phyloP scores from a whole-genome alignment of 768 basidiomycete genomes.

The Arthromyces matolae region DNA sequence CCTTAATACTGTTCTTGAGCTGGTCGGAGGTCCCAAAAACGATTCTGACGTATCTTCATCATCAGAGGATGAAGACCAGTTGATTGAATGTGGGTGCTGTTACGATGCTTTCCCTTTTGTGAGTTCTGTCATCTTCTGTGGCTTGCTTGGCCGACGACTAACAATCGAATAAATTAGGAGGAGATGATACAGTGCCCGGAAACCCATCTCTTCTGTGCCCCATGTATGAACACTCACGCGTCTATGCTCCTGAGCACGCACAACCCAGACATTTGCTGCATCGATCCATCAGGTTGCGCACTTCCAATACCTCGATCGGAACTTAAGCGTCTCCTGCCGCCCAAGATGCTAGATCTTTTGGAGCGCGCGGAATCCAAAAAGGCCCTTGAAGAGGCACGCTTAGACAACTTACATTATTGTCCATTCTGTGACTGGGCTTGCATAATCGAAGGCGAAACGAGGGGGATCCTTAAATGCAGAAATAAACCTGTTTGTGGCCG shows the following conservation, averaged over 20 bases:
- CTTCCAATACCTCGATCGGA: constrained; percentile 65
- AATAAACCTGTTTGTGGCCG: constrained; percentile 67
- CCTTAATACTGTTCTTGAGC: constrained; percentile 59
- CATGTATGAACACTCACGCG: constrained; percentile 68
- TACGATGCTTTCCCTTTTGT: constrained; percentile 72
- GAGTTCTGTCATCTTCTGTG: constrained; percentile 24
- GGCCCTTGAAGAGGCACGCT: constrained; percentile 71
- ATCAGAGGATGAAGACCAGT: constrained; percentile 29
- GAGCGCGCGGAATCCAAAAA: constrained; percentile 71
- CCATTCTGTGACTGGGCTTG: constrained; percentile 88
- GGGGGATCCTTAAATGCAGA: constrained; percentile 55
- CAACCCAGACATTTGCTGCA: constrained; percentile 63
- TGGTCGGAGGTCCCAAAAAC: constrained; percentile 32
- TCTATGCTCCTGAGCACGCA: constrained; percentile 64
- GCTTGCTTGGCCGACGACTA: not conserved
- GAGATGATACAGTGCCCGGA: constrained; percentile 90
- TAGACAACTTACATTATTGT: constrained; percentile 86
- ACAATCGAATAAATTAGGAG: constrained; percentile 40
- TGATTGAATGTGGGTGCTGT: constrained; percentile 86
- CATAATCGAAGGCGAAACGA: constrained; percentile 61
- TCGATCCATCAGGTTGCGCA: constrained; percentile 76
- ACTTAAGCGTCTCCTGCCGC: constrained; percentile 61
- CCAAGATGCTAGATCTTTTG: constrained; percentile 66
- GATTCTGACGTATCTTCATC: constrained; percentile 27
- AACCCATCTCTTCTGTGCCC: constrained; percentile 79